Base-by-base conservation (phyloP, 2,329 filamentous ascomycete species). In the Neofusicoccum ribis region DNA sequence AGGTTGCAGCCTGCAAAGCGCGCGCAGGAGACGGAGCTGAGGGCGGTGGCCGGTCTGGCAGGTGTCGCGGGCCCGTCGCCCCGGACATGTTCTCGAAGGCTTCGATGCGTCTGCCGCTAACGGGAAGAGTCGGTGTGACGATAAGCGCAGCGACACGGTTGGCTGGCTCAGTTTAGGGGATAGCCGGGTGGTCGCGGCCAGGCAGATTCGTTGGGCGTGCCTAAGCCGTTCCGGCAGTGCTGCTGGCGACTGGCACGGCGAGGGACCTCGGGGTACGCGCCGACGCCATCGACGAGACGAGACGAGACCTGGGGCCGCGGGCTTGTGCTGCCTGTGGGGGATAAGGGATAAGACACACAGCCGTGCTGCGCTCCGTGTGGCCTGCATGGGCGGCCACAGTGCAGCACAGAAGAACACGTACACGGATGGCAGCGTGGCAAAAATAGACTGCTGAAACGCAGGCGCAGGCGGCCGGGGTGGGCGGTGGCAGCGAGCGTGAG, bases 41-140 rank as follows among this genome's bases (percentile, higher is more conserved):
- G 17, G 27, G 39, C 36, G 37, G 14, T 17, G 20, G 37, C 51
- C 15, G 47, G 60, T 23, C 20, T 50, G 37, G 36, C 15, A 52
- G 23, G 15, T 63, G 60, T 52, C 39, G 34, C 54, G 23, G 54
- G 41, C 37, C 54, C 41, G 27, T 36, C 20, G 54, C 60, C 12
- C 8, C 37, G 37, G 60, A 43, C 34, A 34, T 34, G 61, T 56
- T 64, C 61, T 64, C 39, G 61, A 64, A 64, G 50, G 50, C 41
- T 64, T 64, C 61, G 61, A 39, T 54, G 49, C 49, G 41, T 44
- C 49, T 50, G 39, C 51, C 49, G 41, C 49, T 46, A 47, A 44
- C 49, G 49, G 61, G 39, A 46, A 46, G 49, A 63, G 61, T 63
- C 61, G 61, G 61, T 63, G 61, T 63, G 61, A 54, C 46, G 61